Evolutionary conservation across 805 yeast genomes (phyloP).

Genomic region (Isabelozyma rhagii): DNA sequence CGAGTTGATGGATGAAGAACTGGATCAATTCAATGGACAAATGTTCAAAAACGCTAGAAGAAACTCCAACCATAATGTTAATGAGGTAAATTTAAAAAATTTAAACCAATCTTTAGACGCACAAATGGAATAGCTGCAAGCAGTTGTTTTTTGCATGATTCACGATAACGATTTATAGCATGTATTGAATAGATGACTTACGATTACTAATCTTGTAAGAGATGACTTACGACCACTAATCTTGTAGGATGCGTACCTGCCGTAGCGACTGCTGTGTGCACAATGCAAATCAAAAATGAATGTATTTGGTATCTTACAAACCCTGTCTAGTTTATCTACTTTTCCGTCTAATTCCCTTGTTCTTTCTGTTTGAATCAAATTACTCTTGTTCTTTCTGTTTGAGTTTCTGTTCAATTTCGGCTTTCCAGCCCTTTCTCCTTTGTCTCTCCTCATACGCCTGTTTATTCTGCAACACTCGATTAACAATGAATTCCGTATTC

Average conservation of each 20-base stretch:
- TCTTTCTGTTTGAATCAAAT: not conserved
- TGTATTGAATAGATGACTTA: not conserved
- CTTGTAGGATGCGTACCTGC: not conserved
- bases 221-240: not conserved
- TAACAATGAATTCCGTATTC: constrained; percentile 67
- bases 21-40: constrained; percentile 27
- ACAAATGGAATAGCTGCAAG: not conserved
- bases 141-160: not conserved
- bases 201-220: not conserved
- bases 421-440: constrained; percentile 78
- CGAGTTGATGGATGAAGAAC: constrained; percentile 59
- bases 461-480: constrained; percentile 67
- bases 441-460: constrained; percentile 83
- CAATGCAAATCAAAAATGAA: not conserved
- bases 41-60: constrained; percentile 22
- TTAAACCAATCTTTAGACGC: constrained; percentile 19
- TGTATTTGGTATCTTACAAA: not conserved
- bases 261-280: too few relatives aligned
- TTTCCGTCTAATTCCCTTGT: constrained; percentile 1
- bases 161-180: not conserved
- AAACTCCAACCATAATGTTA: constrained; percentile 37
- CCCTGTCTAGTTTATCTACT: not conserved
- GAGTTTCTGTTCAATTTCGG: constrained; percentile 40
- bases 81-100: constrained; percentile 24
- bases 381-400: constrained; percentile 14